Conservation (phyloP, 2,329 filamentous ascomycete genomes). For the Cordyceps javanica region DNA sequence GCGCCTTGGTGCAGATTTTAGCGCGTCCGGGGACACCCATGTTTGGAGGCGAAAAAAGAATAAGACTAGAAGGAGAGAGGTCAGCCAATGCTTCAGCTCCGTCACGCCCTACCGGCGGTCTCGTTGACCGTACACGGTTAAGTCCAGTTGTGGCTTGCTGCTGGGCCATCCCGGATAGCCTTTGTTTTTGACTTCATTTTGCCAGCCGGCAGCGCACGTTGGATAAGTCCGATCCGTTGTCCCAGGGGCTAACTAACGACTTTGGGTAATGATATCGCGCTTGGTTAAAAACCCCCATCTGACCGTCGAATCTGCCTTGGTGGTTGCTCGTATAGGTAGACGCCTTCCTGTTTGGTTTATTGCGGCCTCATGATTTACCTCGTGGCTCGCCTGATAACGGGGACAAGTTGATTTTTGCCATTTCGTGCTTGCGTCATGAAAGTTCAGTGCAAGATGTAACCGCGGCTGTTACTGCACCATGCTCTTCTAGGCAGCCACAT, state of each 20-base stretch:
- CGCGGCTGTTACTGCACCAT: not conserved
- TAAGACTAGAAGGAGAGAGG: not conserved
- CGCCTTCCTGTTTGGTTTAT: too few relatives aligned
- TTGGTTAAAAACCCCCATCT: too few relatives aligned
- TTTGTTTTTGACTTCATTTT: not conserved
- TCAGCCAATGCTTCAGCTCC: slow-evolving; percentile 1
- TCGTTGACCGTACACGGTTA: slow-evolving; percentile 10
- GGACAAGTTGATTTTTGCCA: not conserved
- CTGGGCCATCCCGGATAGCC: not conserved
- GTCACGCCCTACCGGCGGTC: slow-evolving; percentile 1
- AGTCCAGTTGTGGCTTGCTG: slow-evolving; percentile 8
- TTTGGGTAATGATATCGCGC: too few relatives aligned
- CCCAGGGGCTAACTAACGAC: not conserved
- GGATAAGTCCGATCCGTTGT: not conserved
- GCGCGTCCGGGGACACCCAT: not conserved
- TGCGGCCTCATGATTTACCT: too few relatives aligned
- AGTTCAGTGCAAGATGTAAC: not conserved
- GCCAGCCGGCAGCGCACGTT: not conserved
- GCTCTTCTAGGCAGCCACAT: slow-evolving; percentile 2
- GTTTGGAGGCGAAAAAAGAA: slow-evolving; percentile 6
- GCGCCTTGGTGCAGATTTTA: slow-evolving; percentile 5
- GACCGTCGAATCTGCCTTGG: too few relatives aligned
- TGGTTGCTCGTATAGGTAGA: too few relatives aligned
- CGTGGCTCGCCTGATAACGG: too few relatives aligned
- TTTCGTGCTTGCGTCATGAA: not conserved